Evolutionary conservation across 441 rosid genomes (phyloP), one percentile per base, ranked within the genome.

Genomic region (Eruca vesicaria): DNA sequence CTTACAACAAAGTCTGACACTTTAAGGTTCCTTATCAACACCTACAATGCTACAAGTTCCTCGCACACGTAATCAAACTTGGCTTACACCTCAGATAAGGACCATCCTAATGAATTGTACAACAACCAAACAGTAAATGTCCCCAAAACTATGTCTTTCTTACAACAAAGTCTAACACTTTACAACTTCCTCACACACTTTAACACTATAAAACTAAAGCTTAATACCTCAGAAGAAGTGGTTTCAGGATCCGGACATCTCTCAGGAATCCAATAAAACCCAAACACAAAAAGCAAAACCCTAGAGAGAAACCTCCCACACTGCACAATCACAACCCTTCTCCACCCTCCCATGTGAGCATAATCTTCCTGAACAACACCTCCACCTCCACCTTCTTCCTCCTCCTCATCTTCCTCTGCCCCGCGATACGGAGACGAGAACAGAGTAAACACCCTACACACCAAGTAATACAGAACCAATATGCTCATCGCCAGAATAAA

Each of bases 291-390:
- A 75, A 93, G 91, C 82, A 93, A 56, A 15, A 68, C 74, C 80
- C 99, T 84, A 2, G 93, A 82, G 12, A 91, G 75, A 62, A 93
- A 85, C 84, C 88, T 84, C 63, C 98, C 99, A 48, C 73, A 83
- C 31, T 50, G 50, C 5, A 96, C 85, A 57, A 91, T 85, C 60
- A 90, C 93, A 50, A 78, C 78, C 72, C 99, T 68, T 82, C 94
- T 84, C 99, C 99, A 96, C 61, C 99, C 98, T 29, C 84, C 86
- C 96, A 96, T 69, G 70, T 96, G 97, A 20, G 97, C 99, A 70
- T 89, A 96, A 81, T 89, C 94, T 86, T 93, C 98, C 88, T 90
- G 97, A 77, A 80, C 86, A 63, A 73, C 78, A 0, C 10, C 70
- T 20, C 70, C 70, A 57, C 78, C 93, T n/a, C n/a, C n/a, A n/a